These are phyloP conservation scores for Pichia sporocuriosa DNA, from an alignment of 805 yeast species.

Conservation along the genomic window DNA sequence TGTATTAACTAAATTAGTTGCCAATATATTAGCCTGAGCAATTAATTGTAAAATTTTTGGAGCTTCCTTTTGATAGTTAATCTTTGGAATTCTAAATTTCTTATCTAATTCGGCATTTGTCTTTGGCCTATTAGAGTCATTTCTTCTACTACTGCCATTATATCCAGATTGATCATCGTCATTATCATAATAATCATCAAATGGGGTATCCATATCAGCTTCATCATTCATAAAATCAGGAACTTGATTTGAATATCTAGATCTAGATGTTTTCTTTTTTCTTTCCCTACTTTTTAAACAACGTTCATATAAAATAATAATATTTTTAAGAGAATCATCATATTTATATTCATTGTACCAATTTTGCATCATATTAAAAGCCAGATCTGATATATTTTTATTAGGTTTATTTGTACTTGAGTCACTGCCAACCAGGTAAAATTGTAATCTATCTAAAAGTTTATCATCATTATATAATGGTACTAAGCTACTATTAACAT, in stretches of 20 bases:
- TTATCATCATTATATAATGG: conserved; percentile 60
- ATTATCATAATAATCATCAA: conserved; percentile 23
- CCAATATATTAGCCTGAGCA: conserved; percentile 68
- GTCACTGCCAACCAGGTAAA: conserved; percentile 34
- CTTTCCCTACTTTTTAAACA: conserved; percentile 1
- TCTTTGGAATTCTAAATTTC: conserved; percentile 57
- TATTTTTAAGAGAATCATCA: conserved; percentile 40
- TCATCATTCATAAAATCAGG: conserved; percentile 46
- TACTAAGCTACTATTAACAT: conserved; percentile 39
- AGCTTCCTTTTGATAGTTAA: conserved; percentile 61
- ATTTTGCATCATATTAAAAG: conserved; percentile 45
- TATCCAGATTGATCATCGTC: conserved; percentile 13
- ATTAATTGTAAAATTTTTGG: conserved; percentile 63
- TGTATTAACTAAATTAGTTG: conserved; percentile 63
- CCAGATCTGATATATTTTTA: conserved; percentile 21
- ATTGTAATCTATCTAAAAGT: conserved; percentile 55
- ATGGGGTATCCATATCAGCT: conserved; percentile 38
- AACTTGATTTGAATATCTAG: conserved; percentile 15
- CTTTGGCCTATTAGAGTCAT: conserved; percentile 10
- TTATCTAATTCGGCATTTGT: conserved; percentile 36
- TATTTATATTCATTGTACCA: conserved; percentile 62
- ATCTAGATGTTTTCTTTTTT: conserved; percentile 2
- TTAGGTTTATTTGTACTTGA: conserved; percentile 3
- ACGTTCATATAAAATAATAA: conserved; percentile 39
- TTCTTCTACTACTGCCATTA: background rate